Conservation (phyloP, 345 rosid genomes). For the Schrenkiella parvula region DNA sequence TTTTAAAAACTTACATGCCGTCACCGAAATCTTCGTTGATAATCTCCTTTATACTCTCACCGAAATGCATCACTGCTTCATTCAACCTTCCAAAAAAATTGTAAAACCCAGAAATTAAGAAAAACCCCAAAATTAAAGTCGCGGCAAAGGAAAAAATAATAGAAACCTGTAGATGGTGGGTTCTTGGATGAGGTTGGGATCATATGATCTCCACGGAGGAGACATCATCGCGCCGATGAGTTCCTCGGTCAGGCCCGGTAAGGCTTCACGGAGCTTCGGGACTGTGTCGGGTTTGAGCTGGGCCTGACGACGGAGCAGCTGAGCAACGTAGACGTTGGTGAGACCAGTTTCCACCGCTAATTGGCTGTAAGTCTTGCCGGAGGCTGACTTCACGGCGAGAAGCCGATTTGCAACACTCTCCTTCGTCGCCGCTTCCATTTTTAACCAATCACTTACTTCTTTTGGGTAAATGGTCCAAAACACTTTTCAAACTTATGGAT, state of each 20-base stretch:
- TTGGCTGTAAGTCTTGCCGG: conserved; percentile 62
- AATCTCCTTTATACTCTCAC: conserved; percentile 89
- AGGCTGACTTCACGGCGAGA: conserved; percentile 47
- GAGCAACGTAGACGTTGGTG: conserved; percentile 86
- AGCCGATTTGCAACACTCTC: conserved; percentile 34
- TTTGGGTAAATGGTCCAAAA: neutral
- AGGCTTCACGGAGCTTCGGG: conserved; percentile 53
- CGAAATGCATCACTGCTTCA: conserved; percentile 94
- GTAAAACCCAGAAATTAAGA: neutral
- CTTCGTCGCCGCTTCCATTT: conserved; percentile 47
- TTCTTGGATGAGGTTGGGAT: conserved; percentile 72
- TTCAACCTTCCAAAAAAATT: conserved; percentile 44
- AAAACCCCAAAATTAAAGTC: neutral
- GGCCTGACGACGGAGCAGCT: conserved; percentile 83
- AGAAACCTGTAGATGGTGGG: conserved; percentile 74
- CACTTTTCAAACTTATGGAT: no score
- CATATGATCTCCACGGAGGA: conserved; percentile 73
- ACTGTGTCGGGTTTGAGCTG: conserved; percentile 78
- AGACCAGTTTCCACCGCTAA: conserved; percentile 68
- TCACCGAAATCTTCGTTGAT: conserved; percentile 90
- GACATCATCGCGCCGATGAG: conserved; percentile 67
- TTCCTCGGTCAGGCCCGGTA: conserved; percentile 56
- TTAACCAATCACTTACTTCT: neutral
- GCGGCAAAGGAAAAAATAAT: neutral
- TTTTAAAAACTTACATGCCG: conserved; percentile 60